phyloP scores from a whole-genome alignment of 805 yeast genomes.

The Cyberlindnera veronae region DNA sequence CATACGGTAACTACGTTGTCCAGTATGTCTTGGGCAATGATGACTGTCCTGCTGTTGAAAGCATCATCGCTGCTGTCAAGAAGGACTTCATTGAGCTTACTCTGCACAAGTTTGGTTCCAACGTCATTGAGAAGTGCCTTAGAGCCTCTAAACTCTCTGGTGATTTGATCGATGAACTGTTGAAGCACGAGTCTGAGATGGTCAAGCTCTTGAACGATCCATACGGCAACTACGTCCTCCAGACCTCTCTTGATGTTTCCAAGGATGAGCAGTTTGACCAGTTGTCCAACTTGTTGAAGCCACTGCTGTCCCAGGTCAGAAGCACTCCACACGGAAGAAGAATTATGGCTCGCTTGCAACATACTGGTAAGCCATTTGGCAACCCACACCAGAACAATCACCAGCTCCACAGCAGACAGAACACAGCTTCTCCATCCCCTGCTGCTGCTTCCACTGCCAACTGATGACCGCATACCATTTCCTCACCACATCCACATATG shows the following conservation, averaged over 20 bases:
- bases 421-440: neutral
- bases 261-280: slow-evolving; percentile 46
- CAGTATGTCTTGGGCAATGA: slow-evolving; percentile 73
- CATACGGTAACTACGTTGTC: slow-evolving; percentile 95
- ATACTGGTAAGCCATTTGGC: slow-evolving; percentile 6
- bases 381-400: slow-evolving; percentile 9
- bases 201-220: slow-evolving; percentile 75
- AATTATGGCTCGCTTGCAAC: slow-evolving; percentile 64
- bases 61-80: slow-evolving; percentile 34
- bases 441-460: neutral
- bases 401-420: slow-evolving; percentile 10
- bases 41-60: slow-evolving; percentile 29
- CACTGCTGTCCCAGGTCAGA: slow-evolving; percentile 73
- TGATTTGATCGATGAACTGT: slow-evolving; percentile 49
- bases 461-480: too few species aligned
- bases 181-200: slow-evolving; percentile 32
- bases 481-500: neutral
- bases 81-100: slow-evolving; percentile 47
- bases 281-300: slow-evolving; percentile 59
- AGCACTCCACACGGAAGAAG: slow-evolving; percentile 97
- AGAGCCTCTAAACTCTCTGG: slow-evolving; percentile 43
- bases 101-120: slow-evolving; percentile 88
- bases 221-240: slow-evolving; percentile 92
- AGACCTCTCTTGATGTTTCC: slow-evolving; percentile 75
- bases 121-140: slow-evolving; percentile 88